Conservation (phyloP, 768 basidiomycete species). For the Agrocybe pediades region DNA sequence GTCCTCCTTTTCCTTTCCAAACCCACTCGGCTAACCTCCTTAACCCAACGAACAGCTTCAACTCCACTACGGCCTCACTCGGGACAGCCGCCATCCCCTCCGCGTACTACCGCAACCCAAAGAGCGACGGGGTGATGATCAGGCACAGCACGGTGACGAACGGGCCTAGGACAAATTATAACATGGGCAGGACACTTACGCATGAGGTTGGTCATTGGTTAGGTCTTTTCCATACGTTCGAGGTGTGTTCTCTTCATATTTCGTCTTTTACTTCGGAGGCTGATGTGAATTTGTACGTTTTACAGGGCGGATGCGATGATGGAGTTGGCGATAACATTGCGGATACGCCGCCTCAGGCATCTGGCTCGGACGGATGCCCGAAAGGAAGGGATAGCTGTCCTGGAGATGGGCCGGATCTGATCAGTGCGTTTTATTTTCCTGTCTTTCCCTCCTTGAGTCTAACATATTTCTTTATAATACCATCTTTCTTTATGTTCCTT, state of each 20-base stretch:
- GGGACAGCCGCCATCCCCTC: slow-evolving; percentile 47
- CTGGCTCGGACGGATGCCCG: no score
- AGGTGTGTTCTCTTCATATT: not conserved
- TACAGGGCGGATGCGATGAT: slow-evolving; percentile 41
- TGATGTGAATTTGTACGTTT: slow-evolving; percentile 17
- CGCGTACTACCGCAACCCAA: slow-evolving; percentile 26
- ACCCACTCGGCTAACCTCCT: not conserved
- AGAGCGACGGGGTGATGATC: slow-evolving; percentile 33
- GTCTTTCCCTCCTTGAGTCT: no score
- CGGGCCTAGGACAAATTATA: not conserved
- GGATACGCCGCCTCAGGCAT: no score
- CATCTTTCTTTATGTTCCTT: no score
- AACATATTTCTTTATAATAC: no score
- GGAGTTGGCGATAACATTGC: no score
- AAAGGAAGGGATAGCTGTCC: no score
- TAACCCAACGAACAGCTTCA: slow-evolving; percentile 23
- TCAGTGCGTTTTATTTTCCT: no score
- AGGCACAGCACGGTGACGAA: slow-evolving; percentile 3
- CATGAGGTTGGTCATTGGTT: slow-evolving; percentile 53
- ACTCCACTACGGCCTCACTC: slow-evolving; percentile 29
- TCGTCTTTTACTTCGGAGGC: not conserved
- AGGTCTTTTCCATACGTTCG: slow-evolving; percentile 44
- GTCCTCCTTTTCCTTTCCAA: no score
- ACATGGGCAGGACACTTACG: slow-evolving; percentile 31
- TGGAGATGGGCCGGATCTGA: no score